Percentiles rank a stretch among this genome's conserved stretches.
Evolutionary conservation across 208 protist genomes (phyloP).

Genomic region (Trypanosoma platydactyli): DNA sequence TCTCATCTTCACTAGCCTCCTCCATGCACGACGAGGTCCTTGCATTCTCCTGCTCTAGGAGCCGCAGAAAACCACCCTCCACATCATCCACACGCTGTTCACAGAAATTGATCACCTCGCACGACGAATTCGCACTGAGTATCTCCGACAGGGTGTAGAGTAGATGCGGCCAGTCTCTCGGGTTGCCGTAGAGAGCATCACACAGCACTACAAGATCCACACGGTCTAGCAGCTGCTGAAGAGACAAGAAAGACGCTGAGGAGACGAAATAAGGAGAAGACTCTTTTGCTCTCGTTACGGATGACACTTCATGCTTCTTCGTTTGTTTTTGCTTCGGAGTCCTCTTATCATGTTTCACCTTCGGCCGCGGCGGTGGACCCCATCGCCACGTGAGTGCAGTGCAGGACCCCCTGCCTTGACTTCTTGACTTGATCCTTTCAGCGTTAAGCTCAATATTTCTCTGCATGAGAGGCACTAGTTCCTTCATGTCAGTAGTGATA

Average conservation of each 20-base stretch:
- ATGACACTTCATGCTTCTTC: conserved; percentile 1
- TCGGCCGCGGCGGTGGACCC: conserved; percentile 51
- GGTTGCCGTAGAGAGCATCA: conserved; percentile 90
- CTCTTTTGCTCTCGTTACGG: not conserved
- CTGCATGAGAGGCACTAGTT: conserved; percentile 82
- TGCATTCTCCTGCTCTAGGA: conserved; percentile 64
- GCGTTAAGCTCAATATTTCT: conserved; percentile 72
- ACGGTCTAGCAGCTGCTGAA: conserved; percentile 29
- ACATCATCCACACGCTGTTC: conserved; percentile 88
- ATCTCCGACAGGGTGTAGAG: conserved; percentile 85
- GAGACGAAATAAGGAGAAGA: conserved; percentile 16
- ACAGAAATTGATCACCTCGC: conserved; percentile 84
- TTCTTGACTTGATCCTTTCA: conserved; percentile 33
- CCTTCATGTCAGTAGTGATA: conserved; percentile 79
- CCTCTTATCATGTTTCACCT: conserved; percentile 29
- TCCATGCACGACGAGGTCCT: not conserved
- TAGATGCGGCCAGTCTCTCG: conserved; percentile 77
- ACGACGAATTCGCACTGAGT: conserved; percentile 50
- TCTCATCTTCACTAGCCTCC: conserved; percentile 4
- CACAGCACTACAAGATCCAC: conserved; percentile 77
- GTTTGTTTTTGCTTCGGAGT: conserved; percentile 40
- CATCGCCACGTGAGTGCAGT: conserved; percentile 73
- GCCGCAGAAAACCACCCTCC: conserved; percentile 64
- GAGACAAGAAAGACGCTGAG: conserved; percentile 39
- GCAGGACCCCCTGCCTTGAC: conserved; percentile 46